A percentile compares a stretch with the other conserved stretches of the same genome.
phyloP scores from a whole-genome alignment of 2,329 filamentous ascomycete genomes.

The Pseudocercospora pini-densiflorae region DNA sequence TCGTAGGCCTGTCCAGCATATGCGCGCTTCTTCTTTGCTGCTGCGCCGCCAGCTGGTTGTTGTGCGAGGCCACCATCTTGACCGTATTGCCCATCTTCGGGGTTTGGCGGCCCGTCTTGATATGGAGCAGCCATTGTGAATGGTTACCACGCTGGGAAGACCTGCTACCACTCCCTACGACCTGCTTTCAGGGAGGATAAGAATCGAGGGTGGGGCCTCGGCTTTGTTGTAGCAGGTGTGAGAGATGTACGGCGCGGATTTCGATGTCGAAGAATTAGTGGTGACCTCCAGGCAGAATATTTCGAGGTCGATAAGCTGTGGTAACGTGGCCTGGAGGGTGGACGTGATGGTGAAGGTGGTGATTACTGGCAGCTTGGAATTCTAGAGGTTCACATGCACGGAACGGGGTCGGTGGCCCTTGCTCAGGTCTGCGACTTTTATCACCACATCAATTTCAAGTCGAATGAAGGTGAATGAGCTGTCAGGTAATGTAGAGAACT shows the following conservation, averaged over 20 bases:
- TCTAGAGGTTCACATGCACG: slow-evolving; percentile 13
- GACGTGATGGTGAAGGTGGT: neutral
- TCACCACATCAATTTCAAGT: neutral
- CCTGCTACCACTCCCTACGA: neutral
- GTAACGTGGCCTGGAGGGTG: slow-evolving; percentile 4
- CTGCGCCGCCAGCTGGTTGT: slow-evolving; percentile 27
- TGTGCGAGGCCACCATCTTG: slow-evolving; percentile 34
- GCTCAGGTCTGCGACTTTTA: neutral
- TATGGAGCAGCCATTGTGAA: slow-evolving; percentile 26
- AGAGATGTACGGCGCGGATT: neutral
- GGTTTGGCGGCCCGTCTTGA: slow-evolving; percentile 24
- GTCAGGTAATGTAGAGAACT: neutral
- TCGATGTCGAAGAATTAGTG: neutral
- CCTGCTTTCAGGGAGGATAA: neutral
- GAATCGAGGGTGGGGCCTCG: neutral
- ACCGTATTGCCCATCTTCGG: slow-evolving; percentile 24
- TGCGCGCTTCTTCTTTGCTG: slow-evolving; percentile 82
- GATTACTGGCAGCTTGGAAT: neutral
- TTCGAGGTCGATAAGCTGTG: slow-evolving; percentile 1
- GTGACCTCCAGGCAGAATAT: neutral
- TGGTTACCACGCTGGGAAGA: no score
- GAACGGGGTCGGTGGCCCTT: slow-evolving; percentile 3
- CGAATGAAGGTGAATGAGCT: neutral
- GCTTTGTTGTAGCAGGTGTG: neutral
- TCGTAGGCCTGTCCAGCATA: slow-evolving; percentile 96